Percentiles rank a stretch among this genome's conserved stretches.
These are phyloP conservation scores for Scheffersomyces segobiensis DNA, from an alignment of 1,139 yeast species.

Conservation along the genomic window DNA sequence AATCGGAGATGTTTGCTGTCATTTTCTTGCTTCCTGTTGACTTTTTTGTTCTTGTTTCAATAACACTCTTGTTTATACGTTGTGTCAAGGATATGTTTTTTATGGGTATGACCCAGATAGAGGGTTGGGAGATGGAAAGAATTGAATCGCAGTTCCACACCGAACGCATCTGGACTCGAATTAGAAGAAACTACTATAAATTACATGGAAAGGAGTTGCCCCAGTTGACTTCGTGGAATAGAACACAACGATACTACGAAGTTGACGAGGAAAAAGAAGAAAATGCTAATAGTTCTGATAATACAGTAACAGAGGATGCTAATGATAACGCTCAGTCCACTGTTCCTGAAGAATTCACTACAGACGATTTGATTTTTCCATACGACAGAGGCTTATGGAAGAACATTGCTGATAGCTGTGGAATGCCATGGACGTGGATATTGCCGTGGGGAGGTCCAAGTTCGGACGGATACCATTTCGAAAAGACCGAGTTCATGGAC, in stretches of 20 bases:
- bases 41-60: constrained; percentile 57
- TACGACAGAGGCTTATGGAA: constrained; percentile 68
- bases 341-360: constrained; percentile 36
- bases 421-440: constrained; percentile 65
- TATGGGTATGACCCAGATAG: constrained; percentile 88
- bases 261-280: constrained; percentile 11
- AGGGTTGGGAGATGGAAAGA: constrained; percentile 89
- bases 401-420: constrained; percentile 54
- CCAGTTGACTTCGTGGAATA: constrained; percentile 49
- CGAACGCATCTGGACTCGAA: constrained; percentile 52
- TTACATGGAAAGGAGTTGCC: constrained; percentile 50
- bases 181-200: constrained; percentile 44
- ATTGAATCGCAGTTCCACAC: constrained; percentile 62
- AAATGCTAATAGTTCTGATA: constrained; percentile 6
- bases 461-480: constrained; percentile 47
- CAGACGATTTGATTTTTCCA: constrained; percentile 72
- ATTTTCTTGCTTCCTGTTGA: constrained; percentile 58
- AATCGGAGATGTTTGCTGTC: constrained; percentile 55
- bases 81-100: constrained; percentile 56
- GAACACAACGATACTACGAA: constrained; percentile 19
- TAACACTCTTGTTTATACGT: constrained; percentile 59
- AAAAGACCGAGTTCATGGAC: constrained; percentile 52
- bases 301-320: constrained; percentile 6
- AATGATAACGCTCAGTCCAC: constrained; percentile 5
- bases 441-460: constrained; percentile 65